Percentiles rank a stretch among this genome's conserved stretches.
phyloP scores from a whole-genome alignment of 2,329 filamentous ascomycete species.

The Ophiostoma novo-ulmi region DNA sequence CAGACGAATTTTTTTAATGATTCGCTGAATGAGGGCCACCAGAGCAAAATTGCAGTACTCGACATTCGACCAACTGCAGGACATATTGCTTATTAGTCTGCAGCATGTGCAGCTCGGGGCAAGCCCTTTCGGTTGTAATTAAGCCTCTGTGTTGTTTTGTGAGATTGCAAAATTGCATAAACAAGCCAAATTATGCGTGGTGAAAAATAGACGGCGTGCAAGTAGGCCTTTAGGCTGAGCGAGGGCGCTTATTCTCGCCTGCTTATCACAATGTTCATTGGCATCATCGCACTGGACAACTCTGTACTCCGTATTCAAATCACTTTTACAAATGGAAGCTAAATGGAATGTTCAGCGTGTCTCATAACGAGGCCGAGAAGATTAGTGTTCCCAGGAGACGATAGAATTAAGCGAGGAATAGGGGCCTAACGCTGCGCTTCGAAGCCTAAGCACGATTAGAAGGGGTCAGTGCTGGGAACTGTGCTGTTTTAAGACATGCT shows the following conservation, averaged over 20 bases:
- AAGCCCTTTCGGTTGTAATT: background rate
- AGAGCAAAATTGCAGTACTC: background rate
- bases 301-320: background rate
- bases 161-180: background rate
- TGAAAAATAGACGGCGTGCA: background rate
- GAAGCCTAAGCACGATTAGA: background rate
- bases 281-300: background rate
- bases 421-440: slow-evolving; percentile 5
- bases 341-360: background rate
- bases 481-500: background rate
- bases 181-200: background rate
- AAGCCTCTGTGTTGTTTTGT: background rate
- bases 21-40: background rate
- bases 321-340: background rate
- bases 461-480: background rate
- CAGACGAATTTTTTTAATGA: background rate
- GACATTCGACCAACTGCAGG: background rate
- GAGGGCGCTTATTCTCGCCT: background rate
- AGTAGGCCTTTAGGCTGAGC: background rate
- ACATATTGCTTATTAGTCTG: background rate
- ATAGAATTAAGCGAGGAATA: background rate
- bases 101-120: background rate
- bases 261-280: background rate
- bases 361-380: background rate
- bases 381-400: background rate